Base-by-base conservation (phyloP, 2,329 filamentous ascomycete species). In the Cladophialophora chaetospira region DNA sequence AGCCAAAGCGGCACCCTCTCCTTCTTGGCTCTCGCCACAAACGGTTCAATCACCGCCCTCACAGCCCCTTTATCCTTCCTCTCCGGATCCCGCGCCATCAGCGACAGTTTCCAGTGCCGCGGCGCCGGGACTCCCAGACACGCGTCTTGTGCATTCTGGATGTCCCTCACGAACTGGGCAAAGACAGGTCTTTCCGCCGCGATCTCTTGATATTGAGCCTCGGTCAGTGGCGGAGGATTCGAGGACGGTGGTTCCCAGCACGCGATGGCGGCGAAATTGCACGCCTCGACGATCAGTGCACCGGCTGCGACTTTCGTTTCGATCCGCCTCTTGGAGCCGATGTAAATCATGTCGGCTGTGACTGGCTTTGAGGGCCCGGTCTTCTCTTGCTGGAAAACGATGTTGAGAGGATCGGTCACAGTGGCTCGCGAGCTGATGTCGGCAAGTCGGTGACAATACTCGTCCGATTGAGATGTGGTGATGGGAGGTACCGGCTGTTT, bases 11-110 rank as follows among this genome's bases (percentile, higher is more conserved):
- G 59, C 44, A 62, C 21, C 9, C 25, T 43, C 13, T 63, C 59
- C 11, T 49, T 17, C 15, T 48, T 60, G 3, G 59, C 62, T 35
- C 50, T 35, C 17, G 44, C 35, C 31, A 65, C 47, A 26, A 55
- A 63, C 10, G 61, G 61, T 51, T 63, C 59, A 23, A 65, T 63
- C 19, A 65, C 57, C 13, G 62, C 62, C 21, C 63, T 55, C 15
- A 64, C 61, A 2, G 59, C 61, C 15, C 63, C 63, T 42, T 49
- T 61, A 35, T 57, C 55, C 46, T 40, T 56, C 15, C 58, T 42
- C 10, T 55, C 26, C 13, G 61, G 61, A 50, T 63, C 58, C 19
- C 58, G 47, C 40, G 61, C 58, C 61, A 63, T 63, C 35, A 63
- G 36, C 23, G 48, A 53, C 42, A 63, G 38, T 25, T 43, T 45